These are phyloP conservation scores for Boletus rubescentipes DNA, from an alignment of 768 basidiomycete species.

Conservation along the genomic window DNA sequence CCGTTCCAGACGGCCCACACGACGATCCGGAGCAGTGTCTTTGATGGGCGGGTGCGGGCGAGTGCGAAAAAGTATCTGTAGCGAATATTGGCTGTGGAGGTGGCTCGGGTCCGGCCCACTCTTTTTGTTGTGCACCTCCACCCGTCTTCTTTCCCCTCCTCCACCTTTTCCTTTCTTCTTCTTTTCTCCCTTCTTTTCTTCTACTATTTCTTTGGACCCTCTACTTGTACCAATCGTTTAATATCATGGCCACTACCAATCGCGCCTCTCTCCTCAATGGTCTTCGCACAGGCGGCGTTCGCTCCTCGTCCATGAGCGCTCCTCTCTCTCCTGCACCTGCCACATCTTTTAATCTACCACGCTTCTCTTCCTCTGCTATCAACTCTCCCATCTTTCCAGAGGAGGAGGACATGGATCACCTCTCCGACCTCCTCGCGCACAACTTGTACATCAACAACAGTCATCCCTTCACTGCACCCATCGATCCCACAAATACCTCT, in stretches of 20 bases:
- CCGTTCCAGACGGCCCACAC: slow-evolving; percentile 96
- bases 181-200: slow-evolving; percentile 16
- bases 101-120: slow-evolving; percentile 13
- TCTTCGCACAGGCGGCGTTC: slow-evolving; percentile 88
- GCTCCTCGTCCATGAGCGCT: slow-evolving; percentile 57
- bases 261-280: slow-evolving; percentile 87
- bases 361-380: slow-evolving; percentile 44
- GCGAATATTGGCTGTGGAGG: slow-evolving; percentile 11
- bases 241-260: slow-evolving; percentile 45
- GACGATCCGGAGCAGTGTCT: slow-evolving; percentile 72
- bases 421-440: slow-evolving; percentile 55
- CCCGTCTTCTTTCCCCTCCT: not conserved
- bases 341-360: slow-evolving; percentile 62
- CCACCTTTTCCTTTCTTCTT: slow-evolving; percentile 9
- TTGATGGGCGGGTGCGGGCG: slow-evolving; percentile 81
- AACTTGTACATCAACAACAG: slow-evolving; percentile 49
- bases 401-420: slow-evolving; percentile 58
- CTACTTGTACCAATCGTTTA: slow-evolving; percentile 27
- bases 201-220: slow-evolving; percentile 5
- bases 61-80: slow-evolving; percentile 84
- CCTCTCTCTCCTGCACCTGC: slow-evolving; percentile 70
- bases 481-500: slow-evolving; percentile 64
- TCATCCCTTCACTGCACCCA: slow-evolving; percentile 66
- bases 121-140: slow-evolving; percentile 22
- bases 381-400: slow-evolving; percentile 46